phyloP scores from a whole-genome alignment of 1,284 basidiomycete genomes.

The Meira nashicola region DNA sequence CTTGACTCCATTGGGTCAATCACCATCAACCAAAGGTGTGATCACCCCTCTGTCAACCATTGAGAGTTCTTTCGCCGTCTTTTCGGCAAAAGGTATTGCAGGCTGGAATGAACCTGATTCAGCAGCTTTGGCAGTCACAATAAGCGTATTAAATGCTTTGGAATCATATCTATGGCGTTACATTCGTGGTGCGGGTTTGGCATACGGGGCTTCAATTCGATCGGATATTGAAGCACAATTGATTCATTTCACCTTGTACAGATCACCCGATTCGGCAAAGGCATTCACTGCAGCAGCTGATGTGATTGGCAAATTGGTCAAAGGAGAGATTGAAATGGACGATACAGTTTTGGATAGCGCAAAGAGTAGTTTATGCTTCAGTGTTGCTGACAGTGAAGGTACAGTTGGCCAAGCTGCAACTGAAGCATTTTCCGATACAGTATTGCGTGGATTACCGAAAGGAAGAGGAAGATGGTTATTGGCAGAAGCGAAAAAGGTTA shows the following conservation, averaged over 20 bases:
- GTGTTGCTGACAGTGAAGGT: conserved; percentile 72
- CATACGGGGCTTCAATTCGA: conserved; percentile 81
- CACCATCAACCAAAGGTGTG: conserved; percentile 72
- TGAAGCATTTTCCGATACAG: conserved; percentile 35
- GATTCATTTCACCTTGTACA: conserved; percentile 68
- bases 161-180: conserved; percentile 84
- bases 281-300: conserved; percentile 74
- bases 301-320: conserved; percentile 51
- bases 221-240: conserved; percentile 77
- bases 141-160: conserved; percentile 83
- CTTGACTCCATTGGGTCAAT: conserved; percentile 69
- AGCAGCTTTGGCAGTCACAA: conserved; percentile 75
- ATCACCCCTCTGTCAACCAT: conserved; percentile 86
- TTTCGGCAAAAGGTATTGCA: conserved; percentile 66
- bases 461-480: conserved; percentile 37
- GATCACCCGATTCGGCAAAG: conserved; percentile 78
- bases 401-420: conserved; percentile 76
- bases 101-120: conserved; percentile 66
- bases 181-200: conserved; percentile 55
- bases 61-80: conserved; percentile 82
- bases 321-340: conserved; percentile 22
- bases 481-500: conserved; percentile 60
- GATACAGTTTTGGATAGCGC: conserved; percentile 54
- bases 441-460: conserved; percentile 36
- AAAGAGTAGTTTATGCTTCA: conserved; percentile 83